A percentile compares a stretch with the other conserved stretches of the same genome.
Conservation (phyloP, 176 grass and related monocot species). For the Dendrocalamus sinicus region DNA sequence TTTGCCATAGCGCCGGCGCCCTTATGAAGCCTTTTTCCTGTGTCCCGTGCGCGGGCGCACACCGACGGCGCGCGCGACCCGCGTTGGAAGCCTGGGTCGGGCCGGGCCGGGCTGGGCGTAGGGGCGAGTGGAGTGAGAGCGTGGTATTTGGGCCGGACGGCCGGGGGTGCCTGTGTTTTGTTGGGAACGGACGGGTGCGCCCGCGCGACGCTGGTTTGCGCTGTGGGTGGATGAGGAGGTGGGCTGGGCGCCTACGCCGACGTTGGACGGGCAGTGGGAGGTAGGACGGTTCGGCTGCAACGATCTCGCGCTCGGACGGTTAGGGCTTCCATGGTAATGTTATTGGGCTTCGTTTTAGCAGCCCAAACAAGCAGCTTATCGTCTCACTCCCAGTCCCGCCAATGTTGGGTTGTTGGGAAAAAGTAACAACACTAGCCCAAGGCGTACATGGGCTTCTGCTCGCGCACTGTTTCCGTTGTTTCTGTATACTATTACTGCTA, state of each 20-base stretch:
- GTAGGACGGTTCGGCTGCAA: neutral
- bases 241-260: neutral
- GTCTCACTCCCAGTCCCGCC: neutral
- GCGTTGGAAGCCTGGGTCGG: too few relatives aligned
- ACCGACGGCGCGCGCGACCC: too few relatives aligned
- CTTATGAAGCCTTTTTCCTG: neutral
- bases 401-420: neutral
- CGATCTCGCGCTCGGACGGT: too few relatives aligned
- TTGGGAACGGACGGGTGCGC: neutral
- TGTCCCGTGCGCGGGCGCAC: neutral
- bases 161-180: neutral
- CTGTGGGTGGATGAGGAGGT: too few relatives aligned
- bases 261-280: neutral
- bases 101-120: too few relatives aligned
- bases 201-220: too few relatives aligned
- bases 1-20: neutral
- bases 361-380: neutral
- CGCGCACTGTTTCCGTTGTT: neutral
- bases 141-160: too few relatives aligned
- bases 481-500: neutral
- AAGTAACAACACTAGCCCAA: neutral
- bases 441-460: neutral
- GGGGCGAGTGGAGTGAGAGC: too few relatives aligned
- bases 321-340: too few relatives aligned
- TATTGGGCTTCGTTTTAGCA: too few relatives aligned